phyloP scores from a whole-genome alignment of 805 yeast genomes.

The Candida oleophila region DNA sequence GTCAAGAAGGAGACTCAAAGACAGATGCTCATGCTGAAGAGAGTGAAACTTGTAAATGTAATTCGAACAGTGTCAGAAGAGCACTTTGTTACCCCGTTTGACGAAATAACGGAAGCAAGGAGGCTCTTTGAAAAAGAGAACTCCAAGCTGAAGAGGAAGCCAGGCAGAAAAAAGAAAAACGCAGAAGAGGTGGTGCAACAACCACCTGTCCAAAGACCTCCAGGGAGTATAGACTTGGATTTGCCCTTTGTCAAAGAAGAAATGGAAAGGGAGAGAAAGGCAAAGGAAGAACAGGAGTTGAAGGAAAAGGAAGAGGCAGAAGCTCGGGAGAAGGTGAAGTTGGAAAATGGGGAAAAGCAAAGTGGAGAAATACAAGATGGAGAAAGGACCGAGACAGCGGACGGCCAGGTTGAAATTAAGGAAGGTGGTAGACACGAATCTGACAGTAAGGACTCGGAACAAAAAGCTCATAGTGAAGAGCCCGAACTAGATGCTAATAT shows the following conservation, averaged over 20 bases:
- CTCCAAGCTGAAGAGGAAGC: conserved; percentile 41
- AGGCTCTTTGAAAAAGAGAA: conserved; percentile 34
- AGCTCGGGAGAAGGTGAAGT: conserved; percentile 8
- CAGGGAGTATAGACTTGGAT: conserved; percentile 30
- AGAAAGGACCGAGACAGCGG: neutral
- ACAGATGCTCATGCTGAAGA: conserved; percentile 64
- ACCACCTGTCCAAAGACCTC: conserved; percentile 19
- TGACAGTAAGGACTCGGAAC: conserved; percentile 9
- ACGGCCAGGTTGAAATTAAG: conserved; percentile 5
- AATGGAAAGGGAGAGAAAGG: conserved; percentile 20
- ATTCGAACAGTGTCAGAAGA: conserved; percentile 51
- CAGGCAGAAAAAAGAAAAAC: conserved; percentile 43
- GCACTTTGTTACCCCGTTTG: conserved; percentile 58
- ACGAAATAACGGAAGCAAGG: conserved; percentile 55
- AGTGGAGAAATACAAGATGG: neutral
- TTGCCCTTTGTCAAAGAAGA: conserved; percentile 27
- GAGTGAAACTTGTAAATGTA: conserved; percentile 59
- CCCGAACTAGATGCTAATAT: too few relatives aligned
- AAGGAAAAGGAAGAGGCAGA: conserved; percentile 8
- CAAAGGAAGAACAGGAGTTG: conserved; percentile 20
- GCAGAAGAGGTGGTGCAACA: conserved; percentile 22
- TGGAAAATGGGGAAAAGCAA: neutral
- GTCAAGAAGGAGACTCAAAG: conserved; percentile 76
- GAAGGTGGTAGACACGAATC: conserved; percentile 4
- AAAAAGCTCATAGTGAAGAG: conserved; percentile 6